phyloP scores from a whole-genome alignment of 495 filamentous ascomycete genomes.

The Ramalina peruviana region DNA sequence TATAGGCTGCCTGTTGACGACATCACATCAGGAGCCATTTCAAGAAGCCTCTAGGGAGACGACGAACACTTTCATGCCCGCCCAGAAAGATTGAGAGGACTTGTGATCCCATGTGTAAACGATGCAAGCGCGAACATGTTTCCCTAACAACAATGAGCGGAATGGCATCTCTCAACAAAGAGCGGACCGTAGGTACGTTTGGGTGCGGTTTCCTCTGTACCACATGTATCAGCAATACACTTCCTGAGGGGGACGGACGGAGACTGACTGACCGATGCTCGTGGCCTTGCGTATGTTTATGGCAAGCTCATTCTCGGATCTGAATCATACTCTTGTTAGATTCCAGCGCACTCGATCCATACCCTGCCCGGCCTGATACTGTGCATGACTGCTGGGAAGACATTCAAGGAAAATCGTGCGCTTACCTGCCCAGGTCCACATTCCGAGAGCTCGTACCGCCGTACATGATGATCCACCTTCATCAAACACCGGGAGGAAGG shows the following conservation, averaged over 20 bases:
- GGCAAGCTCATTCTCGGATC: slow-evolving; percentile 73
- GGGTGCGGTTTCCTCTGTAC: slow-evolving; percentile 75
- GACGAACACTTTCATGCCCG: slow-evolving; percentile 91
- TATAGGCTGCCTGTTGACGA: slow-evolving; percentile 61
- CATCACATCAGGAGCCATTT: slow-evolving; percentile 1
- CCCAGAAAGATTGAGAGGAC: slow-evolving; percentile 90
- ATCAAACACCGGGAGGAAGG: too few species aligned
- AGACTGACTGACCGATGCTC: slow-evolving; percentile 48
- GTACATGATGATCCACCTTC: slow-evolving; percentile 1
- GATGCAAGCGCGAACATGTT: slow-evolving; percentile 96
- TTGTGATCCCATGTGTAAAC: slow-evolving; percentile 99
- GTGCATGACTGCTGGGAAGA: not conserved
- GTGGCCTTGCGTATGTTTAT: slow-evolving; percentile 97
- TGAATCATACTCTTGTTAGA: not conserved
- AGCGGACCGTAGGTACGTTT: slow-evolving; percentile 50
- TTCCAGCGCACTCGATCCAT: too few species aligned
- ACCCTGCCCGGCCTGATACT: too few species aligned
- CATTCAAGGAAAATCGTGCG: not conserved
- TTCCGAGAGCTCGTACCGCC: slow-evolving; percentile 31
- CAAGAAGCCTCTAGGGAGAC: not conserved
- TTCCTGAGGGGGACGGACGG: not conserved
- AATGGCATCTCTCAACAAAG: slow-evolving; percentile 1
- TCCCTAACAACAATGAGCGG: slow-evolving; percentile 32
- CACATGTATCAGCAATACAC: slow-evolving; percentile 11
- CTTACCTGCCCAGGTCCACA: slow-evolving; percentile 43